Evolutionary conservation across 768 basidiomycete species (phyloP).

Genomic region (Lepiota venenata): DNA sequence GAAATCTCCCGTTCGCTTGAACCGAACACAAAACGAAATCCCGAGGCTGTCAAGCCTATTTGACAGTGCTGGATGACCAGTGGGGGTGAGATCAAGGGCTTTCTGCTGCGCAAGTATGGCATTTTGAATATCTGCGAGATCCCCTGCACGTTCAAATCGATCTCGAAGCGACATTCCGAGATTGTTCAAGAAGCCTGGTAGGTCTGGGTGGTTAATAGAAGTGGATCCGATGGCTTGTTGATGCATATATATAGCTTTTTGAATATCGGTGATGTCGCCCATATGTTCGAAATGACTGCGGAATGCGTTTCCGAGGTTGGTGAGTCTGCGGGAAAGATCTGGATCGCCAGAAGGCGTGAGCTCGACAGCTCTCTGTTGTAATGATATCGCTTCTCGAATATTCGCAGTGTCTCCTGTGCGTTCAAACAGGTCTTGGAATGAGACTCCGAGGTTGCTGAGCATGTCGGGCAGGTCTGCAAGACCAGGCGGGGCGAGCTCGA

Average conservation of each 20-base stretch:
- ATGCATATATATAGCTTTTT: conserved; percentile 4
- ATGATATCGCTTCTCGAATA: conserved; percentile 8
- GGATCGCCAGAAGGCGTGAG: not conserved
- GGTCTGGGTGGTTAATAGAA: not conserved
- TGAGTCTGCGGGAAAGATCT: not conserved
- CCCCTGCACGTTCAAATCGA: conserved; percentile 7
- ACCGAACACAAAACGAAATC: conserved; percentile 7
- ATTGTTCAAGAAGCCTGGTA: conserved; percentile 2
- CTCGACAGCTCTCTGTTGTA: conserved; percentile 1
- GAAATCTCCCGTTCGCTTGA: conserved; percentile 7
- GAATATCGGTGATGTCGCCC: conserved; percentile 11
- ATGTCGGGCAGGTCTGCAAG: not conserved
- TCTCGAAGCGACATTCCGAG: conserved; percentile 6
- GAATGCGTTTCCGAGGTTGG: conserved; percentile 10
- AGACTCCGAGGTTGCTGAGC: not conserved
- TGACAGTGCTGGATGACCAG: conserved; percentile 6
- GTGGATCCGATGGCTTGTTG: conserved; percentile 7
- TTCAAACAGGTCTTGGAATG: conserved; percentile 2
- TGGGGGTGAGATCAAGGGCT: conserved; percentile 7
- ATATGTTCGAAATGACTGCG: not conserved
- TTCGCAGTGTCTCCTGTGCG: conserved; percentile 1
- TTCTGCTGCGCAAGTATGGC: conserved; percentile 11
- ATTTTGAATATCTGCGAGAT: conserved; percentile 11
- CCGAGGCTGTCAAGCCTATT: conserved; percentile 6
- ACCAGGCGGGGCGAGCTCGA: not conserved